Evolutionary conservation across 768 basidiomycete genomes (phyloP).

Genomic region (Auricularia auricula-judae): DNA sequence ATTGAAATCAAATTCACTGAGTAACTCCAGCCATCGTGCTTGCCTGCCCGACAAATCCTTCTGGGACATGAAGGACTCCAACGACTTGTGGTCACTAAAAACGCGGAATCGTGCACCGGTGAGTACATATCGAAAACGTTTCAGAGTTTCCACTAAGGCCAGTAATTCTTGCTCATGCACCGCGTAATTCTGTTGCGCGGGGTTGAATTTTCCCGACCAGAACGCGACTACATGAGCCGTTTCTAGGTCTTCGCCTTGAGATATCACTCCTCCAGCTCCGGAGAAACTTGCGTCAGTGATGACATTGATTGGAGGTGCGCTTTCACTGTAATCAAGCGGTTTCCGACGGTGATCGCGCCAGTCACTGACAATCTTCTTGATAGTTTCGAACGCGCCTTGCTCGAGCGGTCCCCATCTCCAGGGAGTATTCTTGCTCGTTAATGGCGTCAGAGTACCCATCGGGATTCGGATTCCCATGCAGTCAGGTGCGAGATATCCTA

Average conservation of each 20-base stretch:
- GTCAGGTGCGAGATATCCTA: constrained; percentile 19
- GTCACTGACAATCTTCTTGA: constrained; percentile 5
- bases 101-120: constrained; percentile 20
- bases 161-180: constrained; percentile 31
- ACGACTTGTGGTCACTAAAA: constrained; percentile 21
- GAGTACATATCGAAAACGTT: constrained; percentile 15
- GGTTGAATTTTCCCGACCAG: constrained; percentile 26
- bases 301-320: constrained; percentile 17
- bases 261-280: constrained; percentile 20
- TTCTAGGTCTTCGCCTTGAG: constrained; percentile 18
- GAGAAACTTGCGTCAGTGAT: constrained; percentile 22
- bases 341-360: not conserved
- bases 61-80: constrained; percentile 23
- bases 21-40: constrained; percentile 26
- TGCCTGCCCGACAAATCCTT: constrained; percentile 23
- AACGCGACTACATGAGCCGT: constrained; percentile 19
- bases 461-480: not conserved
- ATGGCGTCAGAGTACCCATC: not conserved
- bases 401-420: constrained; percentile 3
- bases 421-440: not conserved
- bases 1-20: constrained; percentile 21
- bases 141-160: constrained; percentile 21
- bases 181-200: constrained; percentile 29
- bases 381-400: constrained; percentile 6
- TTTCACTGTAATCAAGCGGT: constrained; percentile 8